These are phyloP conservation scores for Leucosporidium scottii DNA, from an alignment of 768 basidiomycete genomes.

Conservation along the genomic window DNA sequence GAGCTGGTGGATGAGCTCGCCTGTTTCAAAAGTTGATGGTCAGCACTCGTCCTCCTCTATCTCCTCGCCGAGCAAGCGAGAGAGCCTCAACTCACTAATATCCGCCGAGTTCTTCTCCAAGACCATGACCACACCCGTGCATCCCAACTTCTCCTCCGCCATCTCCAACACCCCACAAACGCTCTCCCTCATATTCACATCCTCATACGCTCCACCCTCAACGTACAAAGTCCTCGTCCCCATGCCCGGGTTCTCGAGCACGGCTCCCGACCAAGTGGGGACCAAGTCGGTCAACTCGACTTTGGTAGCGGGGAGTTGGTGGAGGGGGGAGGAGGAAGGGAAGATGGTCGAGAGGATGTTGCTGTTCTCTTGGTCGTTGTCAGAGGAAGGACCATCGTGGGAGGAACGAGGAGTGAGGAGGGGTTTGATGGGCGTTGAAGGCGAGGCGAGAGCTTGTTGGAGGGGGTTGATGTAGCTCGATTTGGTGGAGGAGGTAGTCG, in stretches of 20 bases:
- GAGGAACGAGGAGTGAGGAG: conserved; percentile 4
- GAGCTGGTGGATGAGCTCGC: conserved; percentile 72
- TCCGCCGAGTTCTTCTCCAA: conserved; percentile 64
- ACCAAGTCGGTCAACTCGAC: conserved; percentile 24
- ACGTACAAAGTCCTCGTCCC: conserved; percentile 60
- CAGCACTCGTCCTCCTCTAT: no score
- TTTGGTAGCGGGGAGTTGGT: conserved; percentile 14
- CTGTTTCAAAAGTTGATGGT: conserved; percentile 5
- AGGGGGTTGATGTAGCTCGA: background rate
- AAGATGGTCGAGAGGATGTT: conserved; percentile 25
- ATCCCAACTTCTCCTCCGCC: conserved; percentile 73
- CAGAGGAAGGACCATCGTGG: background rate
- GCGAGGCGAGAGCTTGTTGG: background rate
- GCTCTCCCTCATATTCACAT: conserved; percentile 44
- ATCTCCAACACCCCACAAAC: conserved; percentile 80
- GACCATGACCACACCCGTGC: conserved; percentile 69
- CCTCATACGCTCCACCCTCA: conserved; percentile 56
- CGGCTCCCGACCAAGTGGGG: conserved; percentile 17
- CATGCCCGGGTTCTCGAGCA: conserved; percentile 21
- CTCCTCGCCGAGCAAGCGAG: background rate
- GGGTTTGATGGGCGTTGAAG: background rate
- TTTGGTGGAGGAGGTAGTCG: no score
- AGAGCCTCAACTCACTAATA: conserved; percentile 44
- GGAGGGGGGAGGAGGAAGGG: conserved; percentile 17
- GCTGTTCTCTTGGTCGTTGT: background rate